phyloP scores from a whole-genome alignment of 495 filamentous ascomycete genomes.

The Trichoderma virens region DNA sequence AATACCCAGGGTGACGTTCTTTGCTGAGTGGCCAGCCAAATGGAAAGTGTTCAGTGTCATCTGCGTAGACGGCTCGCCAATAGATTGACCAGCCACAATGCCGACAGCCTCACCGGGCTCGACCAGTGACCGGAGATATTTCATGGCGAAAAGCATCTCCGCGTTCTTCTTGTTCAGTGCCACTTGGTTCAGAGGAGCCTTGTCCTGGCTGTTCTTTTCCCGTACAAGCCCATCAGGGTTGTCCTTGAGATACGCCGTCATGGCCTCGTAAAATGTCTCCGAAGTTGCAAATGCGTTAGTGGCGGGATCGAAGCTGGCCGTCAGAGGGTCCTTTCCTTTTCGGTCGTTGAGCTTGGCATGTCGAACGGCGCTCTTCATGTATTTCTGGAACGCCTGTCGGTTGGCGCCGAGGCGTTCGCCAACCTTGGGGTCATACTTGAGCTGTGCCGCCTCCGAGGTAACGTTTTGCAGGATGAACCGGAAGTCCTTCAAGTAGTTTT shows the following conservation, averaged over 20 bases:
- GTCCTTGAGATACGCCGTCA: slow-evolving; percentile 60
- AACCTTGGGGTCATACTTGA: slow-evolving; percentile 34
- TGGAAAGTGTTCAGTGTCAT: slow-evolving; percentile 99
- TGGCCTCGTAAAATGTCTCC: slow-evolving; percentile 64
- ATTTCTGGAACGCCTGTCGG: slow-evolving; percentile 58
- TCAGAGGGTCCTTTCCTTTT: slow-evolving; percentile 67
- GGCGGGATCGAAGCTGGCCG: slow-evolving; percentile 64
- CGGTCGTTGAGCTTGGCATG: slow-evolving; percentile 58
- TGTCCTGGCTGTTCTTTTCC: slow-evolving; percentile 60
- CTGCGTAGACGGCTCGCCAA: slow-evolving; percentile 95
- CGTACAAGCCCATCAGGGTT: slow-evolving; percentile 71
- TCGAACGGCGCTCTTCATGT: slow-evolving; percentile 72
- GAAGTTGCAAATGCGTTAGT: slow-evolving; percentile 78
- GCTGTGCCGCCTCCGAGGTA: slow-evolving; percentile 40
- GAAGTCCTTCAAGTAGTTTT: slow-evolving; percentile 85
- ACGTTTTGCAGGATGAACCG: slow-evolving; percentile 81
- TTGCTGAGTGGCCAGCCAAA: slow-evolving; percentile 94
- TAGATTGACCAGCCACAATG: slow-evolving; percentile 91
- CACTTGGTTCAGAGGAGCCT: slow-evolving; percentile 25
- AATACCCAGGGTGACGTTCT: slow-evolving; percentile 98
- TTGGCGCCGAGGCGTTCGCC: slow-evolving; percentile 40
- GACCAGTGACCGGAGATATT: slow-evolving; percentile 88
- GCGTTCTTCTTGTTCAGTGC: slow-evolving; percentile 60
- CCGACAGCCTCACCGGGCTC: slow-evolving; percentile 98
- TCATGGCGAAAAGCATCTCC: slow-evolving; percentile 73